Conservation (phyloP, 345 rosid genomes). For the Moringa oleifera region DNA sequence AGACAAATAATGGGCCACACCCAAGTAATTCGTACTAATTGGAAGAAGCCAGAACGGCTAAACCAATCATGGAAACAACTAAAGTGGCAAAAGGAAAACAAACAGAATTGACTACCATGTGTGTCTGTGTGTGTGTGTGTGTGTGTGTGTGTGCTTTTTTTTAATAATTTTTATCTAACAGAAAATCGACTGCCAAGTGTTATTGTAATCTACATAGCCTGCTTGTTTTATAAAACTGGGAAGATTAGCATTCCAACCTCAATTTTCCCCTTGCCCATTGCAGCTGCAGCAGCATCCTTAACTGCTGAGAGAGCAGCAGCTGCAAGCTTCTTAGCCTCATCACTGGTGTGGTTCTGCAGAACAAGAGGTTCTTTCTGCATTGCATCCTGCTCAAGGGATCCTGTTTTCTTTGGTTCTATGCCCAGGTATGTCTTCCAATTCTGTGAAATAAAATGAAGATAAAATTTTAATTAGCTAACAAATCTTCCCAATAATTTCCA, state of each 20-base stretch:
- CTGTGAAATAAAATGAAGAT: constrained; percentile 4
- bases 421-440: constrained; percentile 24
- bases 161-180: no score
- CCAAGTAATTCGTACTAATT: background rate
- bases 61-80: background rate
- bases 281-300: constrained; percentile 63
- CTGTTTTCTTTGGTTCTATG: constrained; percentile 16
- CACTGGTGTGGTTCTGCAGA: constrained; percentile 30
- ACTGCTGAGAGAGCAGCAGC: constrained; percentile 93
- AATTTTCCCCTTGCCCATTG: constrained; percentile 59
- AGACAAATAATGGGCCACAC: background rate
- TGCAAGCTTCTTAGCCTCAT: constrained; percentile 65
- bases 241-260: no score
- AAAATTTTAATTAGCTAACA: background rate
- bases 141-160: no score
- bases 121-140: no score
- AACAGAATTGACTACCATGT: no score
- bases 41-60: background rate
- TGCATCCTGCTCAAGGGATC: constrained; percentile 8
- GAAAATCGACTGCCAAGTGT: no score
- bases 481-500: background rate
- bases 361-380: constrained; percentile 19
- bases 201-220: no score
- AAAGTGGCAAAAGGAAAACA: background rate
- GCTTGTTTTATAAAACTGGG: no score